A percentile compares a stretch with the other conserved stretches of the same genome.
Conservation (phyloP, 768 basidiomycete species). For the Pilatotrama ljubarskyi region DNA sequence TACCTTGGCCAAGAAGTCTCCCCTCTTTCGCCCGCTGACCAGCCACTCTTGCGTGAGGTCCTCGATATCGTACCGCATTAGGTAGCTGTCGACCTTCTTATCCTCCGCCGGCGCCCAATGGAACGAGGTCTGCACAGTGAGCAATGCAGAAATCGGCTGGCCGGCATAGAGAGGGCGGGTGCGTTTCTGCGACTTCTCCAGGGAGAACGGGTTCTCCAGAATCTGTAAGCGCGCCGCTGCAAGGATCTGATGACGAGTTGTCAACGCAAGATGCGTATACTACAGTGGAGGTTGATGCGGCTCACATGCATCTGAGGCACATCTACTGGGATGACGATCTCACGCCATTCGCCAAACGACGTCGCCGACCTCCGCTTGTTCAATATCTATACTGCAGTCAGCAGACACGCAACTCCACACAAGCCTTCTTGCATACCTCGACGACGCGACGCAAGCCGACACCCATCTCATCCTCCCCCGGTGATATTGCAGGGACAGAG, state of each 20-base stretch:
- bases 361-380: slow-evolving; percentile 41
- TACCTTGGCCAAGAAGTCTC: slow-evolving; percentile 77
- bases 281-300: too few species aligned
- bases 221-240: slow-evolving; percentile 58
- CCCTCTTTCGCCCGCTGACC: slow-evolving; percentile 84
- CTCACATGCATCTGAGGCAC: slow-evolving; percentile 79
- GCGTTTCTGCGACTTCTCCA: slow-evolving; percentile 22
- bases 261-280: not conserved
- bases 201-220: slow-evolving; percentile 45
- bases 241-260: slow-evolving; percentile 50
- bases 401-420: not conserved
- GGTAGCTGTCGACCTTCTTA: slow-evolving; percentile 44
- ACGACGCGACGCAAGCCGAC: slow-evolving; percentile 30
- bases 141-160: slow-evolving; percentile 71
- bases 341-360: slow-evolving; percentile 57
- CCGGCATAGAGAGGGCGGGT: slow-evolving; percentile 70
- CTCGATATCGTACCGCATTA: slow-evolving; percentile 78
- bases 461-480: slow-evolving; percentile 33
- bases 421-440: slow-evolving; percentile 30
- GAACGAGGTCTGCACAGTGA: slow-evolving; percentile 72
- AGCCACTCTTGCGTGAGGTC: slow-evolving; percentile 86
- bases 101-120: slow-evolving; percentile 64
- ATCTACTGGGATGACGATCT: slow-evolving; percentile 82
- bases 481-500: slow-evolving; percentile 45
- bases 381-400: slow-evolving; percentile 30